Evolutionary conservation across 2,329 filamentous ascomycete genomes (phyloP).

Genomic region (Emergomyces orientalis): DNA sequence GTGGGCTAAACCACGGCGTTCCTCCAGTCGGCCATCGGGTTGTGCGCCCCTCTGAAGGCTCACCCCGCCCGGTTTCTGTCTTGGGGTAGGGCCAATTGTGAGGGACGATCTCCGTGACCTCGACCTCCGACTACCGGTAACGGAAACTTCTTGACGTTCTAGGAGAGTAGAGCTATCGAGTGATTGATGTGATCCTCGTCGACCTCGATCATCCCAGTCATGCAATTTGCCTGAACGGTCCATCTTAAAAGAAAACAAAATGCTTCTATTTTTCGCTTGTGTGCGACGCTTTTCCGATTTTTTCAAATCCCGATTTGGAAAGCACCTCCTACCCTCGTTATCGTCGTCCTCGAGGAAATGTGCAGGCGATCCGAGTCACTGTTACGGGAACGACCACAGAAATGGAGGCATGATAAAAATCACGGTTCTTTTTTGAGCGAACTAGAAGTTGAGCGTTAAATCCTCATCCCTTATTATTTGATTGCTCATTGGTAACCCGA

Average conservation of each 20-base stretch:
- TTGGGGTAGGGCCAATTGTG: constrained; percentile 10
- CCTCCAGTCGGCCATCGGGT: constrained; percentile 13
- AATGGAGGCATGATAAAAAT: constrained; percentile 3
- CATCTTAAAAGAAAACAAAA: constrained; percentile 5
- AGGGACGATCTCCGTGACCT: constrained; percentile 12
- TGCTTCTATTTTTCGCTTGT: neutral
- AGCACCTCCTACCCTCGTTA: neutral
- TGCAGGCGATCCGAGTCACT: neutral
- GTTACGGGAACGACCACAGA: constrained; percentile 1
- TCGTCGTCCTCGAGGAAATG: neutral
- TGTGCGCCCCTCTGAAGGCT: constrained; percentile 14
- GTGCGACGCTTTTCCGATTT: neutral
- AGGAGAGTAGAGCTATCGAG: neutral
- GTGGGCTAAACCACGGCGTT: constrained; percentile 14
- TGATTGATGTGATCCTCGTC: constrained; percentile 9
- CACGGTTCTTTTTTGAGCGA: constrained; percentile 5
- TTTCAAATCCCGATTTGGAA: neutral
- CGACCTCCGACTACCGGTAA: neutral
- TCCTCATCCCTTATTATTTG: constrained; percentile 4
- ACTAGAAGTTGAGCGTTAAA: neutral
- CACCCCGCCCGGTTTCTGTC: constrained; percentile 12
- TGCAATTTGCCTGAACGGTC: constrained; percentile 8
- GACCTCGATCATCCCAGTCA: constrained; percentile 14
- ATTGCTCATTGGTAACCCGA: neutral
- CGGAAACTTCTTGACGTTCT: constrained; percentile 1